A percentile compares a stretch with the other conserved stretches of the same genome.
Conservation (phyloP, 139 green algal species). For the Coccomyxa sp. region DNA sequence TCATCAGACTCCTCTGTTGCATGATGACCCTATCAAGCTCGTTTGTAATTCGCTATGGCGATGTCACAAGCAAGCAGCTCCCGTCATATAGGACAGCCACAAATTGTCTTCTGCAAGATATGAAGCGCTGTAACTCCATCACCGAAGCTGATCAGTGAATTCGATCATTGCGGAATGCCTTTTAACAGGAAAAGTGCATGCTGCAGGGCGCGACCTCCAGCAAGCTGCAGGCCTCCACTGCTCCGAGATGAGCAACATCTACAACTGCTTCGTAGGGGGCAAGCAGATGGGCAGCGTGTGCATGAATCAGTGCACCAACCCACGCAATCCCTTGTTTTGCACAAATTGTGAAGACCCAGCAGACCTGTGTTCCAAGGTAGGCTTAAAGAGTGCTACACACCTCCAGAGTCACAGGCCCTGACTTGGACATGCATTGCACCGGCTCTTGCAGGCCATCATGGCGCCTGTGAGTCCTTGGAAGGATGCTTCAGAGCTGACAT, state of each 20-base stretch:
- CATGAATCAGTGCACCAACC: background rate
- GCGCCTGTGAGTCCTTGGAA: too few species aligned
- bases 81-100: too few species aligned
- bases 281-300: background rate
- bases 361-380: background rate
- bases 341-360: background rate
- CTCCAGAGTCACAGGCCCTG: too few species aligned
- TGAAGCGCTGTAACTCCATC: background rate
- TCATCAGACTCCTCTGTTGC: too few species aligned
- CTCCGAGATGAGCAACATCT: background rate
- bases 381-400: too few species aligned
- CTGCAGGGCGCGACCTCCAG: background rate
- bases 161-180: background rate
- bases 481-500: too few species aligned
- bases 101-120: background rate
- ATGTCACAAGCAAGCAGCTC: too few species aligned
- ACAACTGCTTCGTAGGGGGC: background rate
- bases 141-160: background rate
- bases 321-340: background rate
- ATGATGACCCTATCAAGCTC: background rate
- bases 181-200: background rate
- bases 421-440: too few species aligned
- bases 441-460: too few species aligned
- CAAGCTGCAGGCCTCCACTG: background rate
- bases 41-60: too few species aligned